Evolutionary conservation across 352 stramenopile genomes (phyloP).

Genomic region (Globisporangium camurandrum): DNA sequence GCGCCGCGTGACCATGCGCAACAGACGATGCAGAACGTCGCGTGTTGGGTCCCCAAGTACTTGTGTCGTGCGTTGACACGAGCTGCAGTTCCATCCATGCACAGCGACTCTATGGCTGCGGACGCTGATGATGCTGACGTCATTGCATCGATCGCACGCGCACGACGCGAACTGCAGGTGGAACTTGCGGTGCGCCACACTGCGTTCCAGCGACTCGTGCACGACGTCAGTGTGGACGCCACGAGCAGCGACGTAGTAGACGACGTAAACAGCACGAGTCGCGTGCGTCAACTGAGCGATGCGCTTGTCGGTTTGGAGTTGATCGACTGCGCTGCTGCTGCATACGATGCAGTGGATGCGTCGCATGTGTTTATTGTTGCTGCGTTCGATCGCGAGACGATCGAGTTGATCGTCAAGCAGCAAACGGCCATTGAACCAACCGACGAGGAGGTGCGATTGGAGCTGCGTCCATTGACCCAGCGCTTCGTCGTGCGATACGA

Average conservation of each 20-base stretch:
- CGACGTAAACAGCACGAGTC: not conserved
- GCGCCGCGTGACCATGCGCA: slow-evolving; percentile 15
- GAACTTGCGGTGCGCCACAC: slow-evolving; percentile 19
- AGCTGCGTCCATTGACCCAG: too few species aligned
- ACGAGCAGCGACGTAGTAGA: slow-evolving; percentile 2
- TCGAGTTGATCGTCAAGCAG: slow-evolving; percentile 3
- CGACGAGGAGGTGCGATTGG: not conserved
- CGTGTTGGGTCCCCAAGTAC: slow-evolving; percentile 72
- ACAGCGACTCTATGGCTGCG: not conserved
- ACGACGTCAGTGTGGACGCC: slow-evolving; percentile 10
- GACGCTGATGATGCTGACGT: not conserved
- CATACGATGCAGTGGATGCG: not conserved
- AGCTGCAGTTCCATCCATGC: not conserved
- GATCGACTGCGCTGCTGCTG: not conserved
- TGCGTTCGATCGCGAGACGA: slow-evolving; percentile 2
- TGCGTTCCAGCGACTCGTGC: slow-evolving; percentile 29
- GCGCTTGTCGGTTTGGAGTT: slow-evolving; percentile 11
- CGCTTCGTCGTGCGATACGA: slow-evolving; percentile 11
- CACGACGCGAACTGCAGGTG: slow-evolving; percentile 12
- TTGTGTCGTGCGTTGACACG: slow-evolving; percentile 49
- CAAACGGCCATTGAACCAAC: too few species aligned
- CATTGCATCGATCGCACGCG: slow-evolving; percentile 17
- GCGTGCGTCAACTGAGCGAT: slow-evolving; percentile 5
- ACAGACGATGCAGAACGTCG: slow-evolving; percentile 41
- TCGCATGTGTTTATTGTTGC: not conserved